phyloP scores from a whole-genome alignment of 345 rosid species.

The Rhodamnia rubescens region DNA sequence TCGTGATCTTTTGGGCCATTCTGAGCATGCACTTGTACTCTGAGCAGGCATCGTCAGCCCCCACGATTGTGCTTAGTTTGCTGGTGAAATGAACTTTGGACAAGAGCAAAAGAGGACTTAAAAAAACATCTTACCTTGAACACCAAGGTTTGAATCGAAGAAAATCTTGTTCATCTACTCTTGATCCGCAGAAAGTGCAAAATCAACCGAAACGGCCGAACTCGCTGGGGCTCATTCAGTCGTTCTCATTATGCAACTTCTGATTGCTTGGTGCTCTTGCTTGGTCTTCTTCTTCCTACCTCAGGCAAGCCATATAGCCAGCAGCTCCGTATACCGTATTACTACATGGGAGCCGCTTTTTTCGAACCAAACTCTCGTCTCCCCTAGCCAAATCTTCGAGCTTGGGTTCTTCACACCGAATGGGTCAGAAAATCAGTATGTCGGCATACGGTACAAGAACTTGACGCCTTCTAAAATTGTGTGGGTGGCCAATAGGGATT shows the following conservation, averaged over 20 bases:
- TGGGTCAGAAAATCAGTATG: background rate
- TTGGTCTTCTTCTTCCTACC: background rate
- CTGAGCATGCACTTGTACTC: no score
- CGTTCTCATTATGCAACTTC: background rate
- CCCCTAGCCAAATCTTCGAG: background rate
- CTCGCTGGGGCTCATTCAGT: background rate
- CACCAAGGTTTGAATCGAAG: background rate
- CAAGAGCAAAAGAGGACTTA: no score
- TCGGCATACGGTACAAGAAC: background rate
- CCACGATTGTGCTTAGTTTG: no score
- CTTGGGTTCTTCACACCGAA: background rate
- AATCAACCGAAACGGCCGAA: constrained; percentile 3
- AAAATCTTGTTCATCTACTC: background rate
- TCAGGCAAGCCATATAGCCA: background rate
- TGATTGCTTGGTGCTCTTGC: background rate
- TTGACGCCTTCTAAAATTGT: background rate
- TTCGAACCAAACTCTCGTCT: background rate
- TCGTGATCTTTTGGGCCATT: no score
- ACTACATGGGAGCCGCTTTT: background rate
- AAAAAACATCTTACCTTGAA: background rate
- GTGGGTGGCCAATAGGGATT: background rate
- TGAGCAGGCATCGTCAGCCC: no score
- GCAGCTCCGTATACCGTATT: background rate
- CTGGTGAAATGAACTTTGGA: no score
- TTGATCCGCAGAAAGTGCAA: background rate